Conservation (phyloP, 2,329 filamentous ascomycete species). For the Trichoderma guizhouense region DNA sequence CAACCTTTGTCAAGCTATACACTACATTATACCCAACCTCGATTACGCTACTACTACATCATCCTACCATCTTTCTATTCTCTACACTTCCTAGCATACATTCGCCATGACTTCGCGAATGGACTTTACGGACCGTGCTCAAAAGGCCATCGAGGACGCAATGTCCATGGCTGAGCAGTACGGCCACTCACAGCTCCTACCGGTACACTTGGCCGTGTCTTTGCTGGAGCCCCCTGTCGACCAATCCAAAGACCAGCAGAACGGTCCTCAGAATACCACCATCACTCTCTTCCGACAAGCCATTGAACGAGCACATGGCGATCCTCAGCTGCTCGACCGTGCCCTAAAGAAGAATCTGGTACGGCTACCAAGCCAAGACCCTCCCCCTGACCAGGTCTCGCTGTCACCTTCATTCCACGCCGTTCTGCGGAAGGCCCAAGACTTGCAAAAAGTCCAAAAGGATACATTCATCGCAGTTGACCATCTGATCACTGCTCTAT, state of each 20-base stretch:
- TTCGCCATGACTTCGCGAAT: conserved; percentile 68
- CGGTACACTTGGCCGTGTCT: conserved; percentile 82
- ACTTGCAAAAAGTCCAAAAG: conserved; percentile 95
- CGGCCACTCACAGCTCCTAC: conserved; percentile 83
- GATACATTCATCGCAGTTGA: conserved; percentile 93
- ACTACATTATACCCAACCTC: not conserved
- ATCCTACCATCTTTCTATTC: not conserved
- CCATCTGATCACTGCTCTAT: conserved; percentile 82
- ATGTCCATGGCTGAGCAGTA: conserved; percentile 87
- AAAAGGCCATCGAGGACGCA: conserved; percentile 85
- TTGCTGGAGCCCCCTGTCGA: conserved; percentile 74
- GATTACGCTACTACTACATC: not conserved
- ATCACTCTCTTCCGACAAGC: conserved; percentile 91
- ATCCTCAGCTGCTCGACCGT: conserved; percentile 83
- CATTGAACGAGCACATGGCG: conserved; percentile 88
- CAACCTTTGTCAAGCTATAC: not conserved
- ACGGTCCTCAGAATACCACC: conserved; percentile 59
- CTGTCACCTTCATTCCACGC: conserved; percentile 79
- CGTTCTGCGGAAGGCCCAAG: conserved; percentile 77
- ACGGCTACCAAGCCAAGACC: conserved; percentile 88
- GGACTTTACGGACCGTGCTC: conserved; percentile 91
- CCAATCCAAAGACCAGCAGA: conserved; percentile 79
- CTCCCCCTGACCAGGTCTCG: conserved; percentile 83
- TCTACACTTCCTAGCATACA: not conserved
- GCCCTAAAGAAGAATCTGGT: conserved; percentile 89